These are phyloP conservation scores for Bipolaris victoriae DNA, from an alignment of 2,329 filamentous ascomycete species.

Conservation along the genomic window DNA sequence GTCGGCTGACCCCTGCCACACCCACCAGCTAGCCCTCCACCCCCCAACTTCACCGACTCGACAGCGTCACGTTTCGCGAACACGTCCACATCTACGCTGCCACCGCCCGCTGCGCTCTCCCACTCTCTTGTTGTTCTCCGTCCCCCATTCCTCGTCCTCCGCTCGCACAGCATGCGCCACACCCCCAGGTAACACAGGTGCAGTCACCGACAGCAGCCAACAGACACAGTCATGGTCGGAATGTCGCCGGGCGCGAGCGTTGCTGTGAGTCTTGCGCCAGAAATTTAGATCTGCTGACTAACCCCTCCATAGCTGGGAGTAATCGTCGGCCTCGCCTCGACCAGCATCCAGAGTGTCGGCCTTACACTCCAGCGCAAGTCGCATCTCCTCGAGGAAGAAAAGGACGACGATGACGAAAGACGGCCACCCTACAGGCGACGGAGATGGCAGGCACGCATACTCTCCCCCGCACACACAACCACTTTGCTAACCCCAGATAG, in stretches of 20 bases:
- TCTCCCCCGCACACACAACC: not conserved
- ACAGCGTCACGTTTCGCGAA: constrained; percentile 34
- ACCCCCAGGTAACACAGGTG: constrained; percentile 38
- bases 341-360: constrained; percentile 91
- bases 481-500: constrained; percentile 40
- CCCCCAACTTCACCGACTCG: constrained; percentile 30
- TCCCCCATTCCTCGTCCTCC: constrained; percentile 1
- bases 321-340: constrained; percentile 89
- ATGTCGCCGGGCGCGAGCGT: constrained; percentile 52
- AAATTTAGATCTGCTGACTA: constrained; percentile 2
- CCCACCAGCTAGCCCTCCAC: constrained; percentile 32
- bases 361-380: constrained; percentile 97
- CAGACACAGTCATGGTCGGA: constrained; percentile 45
- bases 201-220: constrained; percentile 25
- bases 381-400: constrained; percentile 96
- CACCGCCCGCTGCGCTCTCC: not conserved
- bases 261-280: constrained; percentile 41
- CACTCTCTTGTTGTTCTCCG: not conserved
- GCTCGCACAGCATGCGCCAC: constrained; percentile 36
- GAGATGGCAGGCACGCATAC: constrained; percentile 75
- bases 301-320: constrained; percentile 74
- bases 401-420: constrained; percentile 75
- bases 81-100: constrained; percentile 5
- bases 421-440: constrained; percentile 87
- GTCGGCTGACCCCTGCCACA: constrained; percentile 38